Evolutionary conservation across 805 yeast genomes (phyloP).

Genomic region (Helenozyma baotianmanensis): DNA sequence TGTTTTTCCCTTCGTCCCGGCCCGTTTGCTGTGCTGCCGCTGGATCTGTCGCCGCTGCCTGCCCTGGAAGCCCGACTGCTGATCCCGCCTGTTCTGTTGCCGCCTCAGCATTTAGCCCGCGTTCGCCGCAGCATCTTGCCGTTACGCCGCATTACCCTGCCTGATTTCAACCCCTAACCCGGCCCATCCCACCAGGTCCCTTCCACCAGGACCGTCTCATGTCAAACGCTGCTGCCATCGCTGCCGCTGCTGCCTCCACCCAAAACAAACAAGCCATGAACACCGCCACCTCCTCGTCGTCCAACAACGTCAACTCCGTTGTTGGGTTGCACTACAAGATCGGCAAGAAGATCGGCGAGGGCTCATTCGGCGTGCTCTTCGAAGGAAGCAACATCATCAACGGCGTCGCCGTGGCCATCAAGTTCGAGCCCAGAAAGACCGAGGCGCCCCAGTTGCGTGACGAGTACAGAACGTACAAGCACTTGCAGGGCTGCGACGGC

Average conservation of each 20-base stretch:
- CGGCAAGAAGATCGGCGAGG: slow-evolving; percentile 84
- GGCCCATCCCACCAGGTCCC: no score
- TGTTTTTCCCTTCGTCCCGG: no score
- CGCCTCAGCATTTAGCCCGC: no score
- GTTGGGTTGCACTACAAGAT: slow-evolving; percentile 70
- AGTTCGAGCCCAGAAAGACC: slow-evolving; percentile 74
- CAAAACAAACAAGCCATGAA: slow-evolving; percentile 17
- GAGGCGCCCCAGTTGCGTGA: slow-evolving; percentile 84
- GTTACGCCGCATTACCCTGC: no score
- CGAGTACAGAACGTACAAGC: slow-evolving; percentile 74
- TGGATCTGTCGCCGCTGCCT: no score
- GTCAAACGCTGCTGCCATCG: slow-evolving; percentile 40
- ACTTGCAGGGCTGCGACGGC: slow-evolving; percentile 62
- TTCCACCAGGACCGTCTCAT: no score
- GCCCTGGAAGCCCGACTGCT: no score
- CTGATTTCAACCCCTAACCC: no score
- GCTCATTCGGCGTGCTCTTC: slow-evolving; percentile 80
- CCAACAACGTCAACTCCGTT: slow-evolving; percentile 32
- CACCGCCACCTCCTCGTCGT: slow-evolving; percentile 12
- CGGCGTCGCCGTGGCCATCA: slow-evolving; percentile 67
- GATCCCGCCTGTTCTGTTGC: no score
- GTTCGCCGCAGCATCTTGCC: no score
- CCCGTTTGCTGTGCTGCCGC: no score
- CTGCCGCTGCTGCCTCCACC: slow-evolving; percentile 31
- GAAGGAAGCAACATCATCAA: slow-evolving; percentile 73